Percentiles rank a stretch among this genome's conserved stretches.
These are phyloP conservation scores for Gamarada debralockiae DNA, from an alignment of 495 filamentous ascomycete species.

Conservation along the genomic window DNA sequence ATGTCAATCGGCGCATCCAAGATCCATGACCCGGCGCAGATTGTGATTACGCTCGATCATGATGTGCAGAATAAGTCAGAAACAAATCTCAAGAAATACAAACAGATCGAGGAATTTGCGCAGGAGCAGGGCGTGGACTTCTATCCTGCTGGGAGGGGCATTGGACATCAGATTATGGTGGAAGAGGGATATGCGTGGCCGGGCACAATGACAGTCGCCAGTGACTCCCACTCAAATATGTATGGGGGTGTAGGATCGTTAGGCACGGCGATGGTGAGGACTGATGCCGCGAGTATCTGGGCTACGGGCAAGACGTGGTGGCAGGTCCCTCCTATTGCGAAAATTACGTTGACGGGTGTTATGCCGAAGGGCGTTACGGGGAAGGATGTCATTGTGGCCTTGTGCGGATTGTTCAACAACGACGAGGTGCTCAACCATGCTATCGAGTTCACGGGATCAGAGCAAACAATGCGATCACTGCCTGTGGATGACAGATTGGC, in stretches of 20 bases:
- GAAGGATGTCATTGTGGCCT: constrained; percentile 91
- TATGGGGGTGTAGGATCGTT: constrained; percentile 81
- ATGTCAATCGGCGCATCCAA: constrained; percentile 29
- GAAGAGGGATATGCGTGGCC: constrained; percentile 77
- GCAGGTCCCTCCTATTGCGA: constrained; percentile 83
- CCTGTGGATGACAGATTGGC: constrained; percentile 74
- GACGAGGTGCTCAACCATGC: constrained; percentile 92
- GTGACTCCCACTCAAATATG: constrained; percentile 82
- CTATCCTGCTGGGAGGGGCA: constrained; percentile 78
- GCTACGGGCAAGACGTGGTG: constrained; percentile 83
- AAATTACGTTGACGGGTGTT: constrained; percentile 70
- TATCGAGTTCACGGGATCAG: constrained; percentile 82
- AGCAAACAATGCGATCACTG: constrained; percentile 72
- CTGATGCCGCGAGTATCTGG: constrained; percentile 86
- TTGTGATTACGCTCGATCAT: constrained; percentile 79
- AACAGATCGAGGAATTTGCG: constrained; percentile 83
- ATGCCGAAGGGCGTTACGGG: constrained; percentile 82
- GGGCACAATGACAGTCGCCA: constrained; percentile 77
- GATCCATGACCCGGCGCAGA: constrained; percentile 24
- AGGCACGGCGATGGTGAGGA: constrained; percentile 81
- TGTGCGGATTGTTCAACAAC: constrained; percentile 83
- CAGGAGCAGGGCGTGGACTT: constrained; percentile 76
- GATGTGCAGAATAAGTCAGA: constrained; percentile 89
- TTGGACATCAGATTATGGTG: constrained; percentile 89
- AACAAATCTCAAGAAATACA: constrained; percentile 79